Base-by-base conservation (phyloP, 805 yeast genomes). In the Starmerella stigmatis region DNA sequence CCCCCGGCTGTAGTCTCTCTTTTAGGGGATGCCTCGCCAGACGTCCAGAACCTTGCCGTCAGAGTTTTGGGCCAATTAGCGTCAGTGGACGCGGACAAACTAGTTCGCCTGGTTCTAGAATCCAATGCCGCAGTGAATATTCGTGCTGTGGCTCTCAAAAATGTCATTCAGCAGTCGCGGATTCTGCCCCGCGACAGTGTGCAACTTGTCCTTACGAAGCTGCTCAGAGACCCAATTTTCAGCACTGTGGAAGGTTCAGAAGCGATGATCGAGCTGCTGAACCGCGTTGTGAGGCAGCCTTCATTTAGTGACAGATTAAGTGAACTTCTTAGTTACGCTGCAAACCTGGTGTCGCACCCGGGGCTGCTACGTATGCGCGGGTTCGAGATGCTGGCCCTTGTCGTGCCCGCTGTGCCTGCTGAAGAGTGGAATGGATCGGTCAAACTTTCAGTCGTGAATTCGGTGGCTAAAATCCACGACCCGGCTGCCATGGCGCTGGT, bases 31-130 rank as follows among this genome's bases (percentile, higher is more conserved):
- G 68, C 71, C 38, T 76, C 76, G 52, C 66, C 83, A 5, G 88
- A 82, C 52, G 88, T 84, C 1, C 83, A 82, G 57, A 77, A 74
- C 53, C 83, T 79, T 59, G 81, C 92, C 0, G 73, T 82, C 38
- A 75, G 75, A 50, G 72, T 81, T 16, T 70, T 73, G 46, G 70
- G 65, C 30, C 72, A 74, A 5, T 48, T 66, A 30, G 61, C 49
- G 10, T 23, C 26, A 6, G 6, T 40, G 11, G 23, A 26, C 8
- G 19, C 46, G 8, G 38, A 52, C n/a, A 51, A 50, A 28, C 55
- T 52, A 5, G 46, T 57, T 4, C 54, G 56, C 3, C 60, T 62
- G 8, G 52, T 58, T 2, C 33, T 49, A 5, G 64, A 72, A 15
- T 13, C 25, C 25, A 55, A 71, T 11, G 47, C 44, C 20, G 30